Conservation (phyloP, 306 rosid species). For the Astragalus glycyphyllos region DNA sequence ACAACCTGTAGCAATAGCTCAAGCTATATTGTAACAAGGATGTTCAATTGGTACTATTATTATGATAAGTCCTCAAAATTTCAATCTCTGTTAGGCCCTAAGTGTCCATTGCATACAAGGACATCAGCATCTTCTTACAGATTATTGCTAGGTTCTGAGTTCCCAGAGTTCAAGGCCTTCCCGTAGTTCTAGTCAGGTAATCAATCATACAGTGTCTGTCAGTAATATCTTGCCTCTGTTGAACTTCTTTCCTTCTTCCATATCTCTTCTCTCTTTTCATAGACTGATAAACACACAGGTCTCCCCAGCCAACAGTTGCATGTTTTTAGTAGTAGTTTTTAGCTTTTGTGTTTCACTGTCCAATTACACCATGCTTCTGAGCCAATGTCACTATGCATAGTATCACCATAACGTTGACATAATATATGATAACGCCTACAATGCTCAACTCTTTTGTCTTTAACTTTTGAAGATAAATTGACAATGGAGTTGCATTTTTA, state of each 20-base stretch:
- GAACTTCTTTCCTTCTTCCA: background rate
- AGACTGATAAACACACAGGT: background rate
- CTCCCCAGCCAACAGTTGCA: background rate
- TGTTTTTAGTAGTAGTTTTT: background rate
- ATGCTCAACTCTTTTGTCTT: background rate
- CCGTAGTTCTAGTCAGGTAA: background rate
- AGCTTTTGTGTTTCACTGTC: background rate
- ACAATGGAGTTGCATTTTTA: background rate
- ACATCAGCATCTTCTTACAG: background rate
- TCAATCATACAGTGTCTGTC: background rate
- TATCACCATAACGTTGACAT: background rate
- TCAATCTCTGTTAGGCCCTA: background rate
- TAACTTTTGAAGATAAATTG: constrained; percentile 14
- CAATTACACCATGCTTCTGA: constrained; percentile 8
- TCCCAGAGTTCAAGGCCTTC: background rate
- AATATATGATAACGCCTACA: background rate
- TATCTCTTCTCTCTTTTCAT: constrained; percentile 6
- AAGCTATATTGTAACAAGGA: constrained; percentile 11
- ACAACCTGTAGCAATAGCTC: constrained; percentile 16
- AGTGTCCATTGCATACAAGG: too few species aligned
- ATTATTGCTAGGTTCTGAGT: constrained; percentile 12
- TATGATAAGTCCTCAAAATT: constrained; percentile 5
- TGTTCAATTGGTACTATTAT: background rate
- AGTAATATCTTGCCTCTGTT: background rate
- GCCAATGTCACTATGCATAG: background rate